phyloP scores from a whole-genome alignment of 805 yeast genomes.

The Nadsonia fulvescens region DNA sequence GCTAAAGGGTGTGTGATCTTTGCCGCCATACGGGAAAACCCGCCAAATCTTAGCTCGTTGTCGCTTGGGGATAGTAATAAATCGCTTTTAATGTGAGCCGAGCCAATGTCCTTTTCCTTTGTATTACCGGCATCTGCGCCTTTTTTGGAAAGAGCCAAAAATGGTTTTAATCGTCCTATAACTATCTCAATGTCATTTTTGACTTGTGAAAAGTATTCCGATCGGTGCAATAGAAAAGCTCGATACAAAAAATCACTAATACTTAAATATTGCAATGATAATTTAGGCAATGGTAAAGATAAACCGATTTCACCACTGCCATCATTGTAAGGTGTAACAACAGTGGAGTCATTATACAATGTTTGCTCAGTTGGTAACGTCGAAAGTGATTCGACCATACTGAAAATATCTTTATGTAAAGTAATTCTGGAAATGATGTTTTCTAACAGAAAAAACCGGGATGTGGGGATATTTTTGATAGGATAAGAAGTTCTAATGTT shows the following conservation, averaged over 20 bases:
- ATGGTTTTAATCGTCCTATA: conserved; percentile 10
- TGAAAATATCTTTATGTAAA: too few species aligned
- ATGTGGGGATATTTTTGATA: too few species aligned
- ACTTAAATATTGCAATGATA: conserved; percentile 16
- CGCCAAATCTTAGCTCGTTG: conserved; percentile 8
- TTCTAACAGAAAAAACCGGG: too few species aligned
- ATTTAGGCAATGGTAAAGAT: conserved; percentile 11
- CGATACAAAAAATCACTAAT: conserved; percentile 16
- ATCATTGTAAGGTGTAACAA: too few species aligned
- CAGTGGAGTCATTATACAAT: too few species aligned
- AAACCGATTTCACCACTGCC: too few species aligned
- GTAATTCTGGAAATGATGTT: conserved; percentile 9
- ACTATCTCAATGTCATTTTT: conserved; percentile 11
- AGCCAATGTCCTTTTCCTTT: too few species aligned
- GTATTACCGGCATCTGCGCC: too few species aligned
- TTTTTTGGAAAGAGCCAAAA: too few species aligned
- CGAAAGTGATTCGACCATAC: too few species aligned
- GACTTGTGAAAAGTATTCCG: conserved; percentile 12
- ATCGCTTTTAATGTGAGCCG: conserved; percentile 1
- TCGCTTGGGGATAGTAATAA: conserved; percentile 2
- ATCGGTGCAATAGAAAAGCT: conserved; percentile 9
- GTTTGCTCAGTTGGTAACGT: too few species aligned
- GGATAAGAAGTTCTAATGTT: too few species aligned
- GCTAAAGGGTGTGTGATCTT: conserved; percentile 7
- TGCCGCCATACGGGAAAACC: conserved; percentile 13